Conservation (phyloP, 1,284 basidiomycete species). For the Boletus calvinii region DNA sequence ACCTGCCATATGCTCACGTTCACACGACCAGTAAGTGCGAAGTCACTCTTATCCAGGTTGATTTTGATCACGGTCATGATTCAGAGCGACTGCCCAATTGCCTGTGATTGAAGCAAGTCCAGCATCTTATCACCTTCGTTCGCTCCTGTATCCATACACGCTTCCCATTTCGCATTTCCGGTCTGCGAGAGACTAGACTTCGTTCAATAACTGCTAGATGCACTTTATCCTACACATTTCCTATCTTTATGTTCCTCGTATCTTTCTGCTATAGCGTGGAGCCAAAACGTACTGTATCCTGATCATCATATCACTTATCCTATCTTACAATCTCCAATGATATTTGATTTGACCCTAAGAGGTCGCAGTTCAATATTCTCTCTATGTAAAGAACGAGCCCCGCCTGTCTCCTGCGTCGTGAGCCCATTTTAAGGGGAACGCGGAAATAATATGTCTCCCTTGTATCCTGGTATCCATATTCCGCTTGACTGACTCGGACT, state of each 20-base stretch:
- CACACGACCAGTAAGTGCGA: constrained; percentile 49
- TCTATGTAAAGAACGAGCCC: too few species aligned
- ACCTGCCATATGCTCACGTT: constrained; percentile 76
- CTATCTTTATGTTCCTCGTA: constrained; percentile 16
- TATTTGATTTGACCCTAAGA: constrained; percentile 6
- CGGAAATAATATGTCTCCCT: too few species aligned
- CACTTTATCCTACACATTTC: constrained; percentile 17
- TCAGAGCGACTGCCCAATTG: constrained; percentile 32
- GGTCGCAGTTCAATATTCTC: too few species aligned
- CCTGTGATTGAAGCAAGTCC: constrained; percentile 27
- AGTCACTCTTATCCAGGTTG: neutral
- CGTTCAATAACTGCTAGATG: constrained; percentile 25
- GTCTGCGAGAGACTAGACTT: constrained; percentile 18
- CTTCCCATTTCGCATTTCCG: constrained; percentile 6
- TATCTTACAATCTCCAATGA: constrained; percentile 25
- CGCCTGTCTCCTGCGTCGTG: too few species aligned
- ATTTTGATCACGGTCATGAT: constrained; percentile 6
- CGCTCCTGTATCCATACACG: constrained; percentile 25
- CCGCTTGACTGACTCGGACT: too few species aligned
- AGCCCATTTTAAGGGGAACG: neutral
- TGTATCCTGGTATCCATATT: too few species aligned
- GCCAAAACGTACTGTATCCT: constrained; percentile 26
- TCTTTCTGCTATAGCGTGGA: constrained; percentile 20
- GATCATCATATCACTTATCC: constrained; percentile 14
- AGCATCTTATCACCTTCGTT: constrained; percentile 14